These are phyloP conservation scores for Candida qinlingensis DNA, from an alignment of 805 yeast species.

Conservation along the genomic window DNA sequence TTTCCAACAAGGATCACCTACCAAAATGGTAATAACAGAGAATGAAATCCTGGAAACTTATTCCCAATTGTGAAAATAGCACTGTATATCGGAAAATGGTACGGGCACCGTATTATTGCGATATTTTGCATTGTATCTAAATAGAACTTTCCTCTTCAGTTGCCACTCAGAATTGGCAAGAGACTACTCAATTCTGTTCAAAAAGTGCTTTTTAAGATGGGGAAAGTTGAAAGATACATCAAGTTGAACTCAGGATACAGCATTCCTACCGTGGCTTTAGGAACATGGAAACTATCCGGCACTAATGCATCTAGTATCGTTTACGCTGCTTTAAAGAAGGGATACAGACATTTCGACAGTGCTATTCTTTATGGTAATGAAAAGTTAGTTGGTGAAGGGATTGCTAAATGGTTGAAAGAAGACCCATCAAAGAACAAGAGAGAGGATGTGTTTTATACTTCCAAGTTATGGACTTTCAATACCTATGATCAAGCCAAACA, in stretches of 20 bases:
- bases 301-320: conserved; percentile 39
- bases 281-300: conserved; percentile 43
- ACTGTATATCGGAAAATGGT: too few relatives aligned
- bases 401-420: conserved; percentile 45
- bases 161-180: not conserved
- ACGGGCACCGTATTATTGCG: too few relatives aligned
- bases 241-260: conserved; percentile 46
- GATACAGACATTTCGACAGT: conserved; percentile 72
- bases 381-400: conserved; percentile 53
- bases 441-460: conserved; percentile 55
- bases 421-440: conserved; percentile 39
- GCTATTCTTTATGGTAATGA: conserved; percentile 70
- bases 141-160: not conserved
- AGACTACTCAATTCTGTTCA: not conserved
- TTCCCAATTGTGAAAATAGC: too few relatives aligned
- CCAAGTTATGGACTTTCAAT: conserved; percentile 63
- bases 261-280: conserved; percentile 55
- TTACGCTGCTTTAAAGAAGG: conserved; percentile 51
- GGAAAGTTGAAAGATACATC: conserved; percentile 9
- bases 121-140: too few relatives aligned
- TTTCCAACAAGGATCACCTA: not conserved
- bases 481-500: conserved; percentile 43
- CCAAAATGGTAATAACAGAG: not conserved
- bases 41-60: conserved; percentile 5
- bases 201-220: not conserved